A percentile compares a stretch with the other conserved stretches of the same genome.
Conservation (phyloP, 2,329 filamentous ascomycete genomes). For the Cladosporium sp. region DNA sequence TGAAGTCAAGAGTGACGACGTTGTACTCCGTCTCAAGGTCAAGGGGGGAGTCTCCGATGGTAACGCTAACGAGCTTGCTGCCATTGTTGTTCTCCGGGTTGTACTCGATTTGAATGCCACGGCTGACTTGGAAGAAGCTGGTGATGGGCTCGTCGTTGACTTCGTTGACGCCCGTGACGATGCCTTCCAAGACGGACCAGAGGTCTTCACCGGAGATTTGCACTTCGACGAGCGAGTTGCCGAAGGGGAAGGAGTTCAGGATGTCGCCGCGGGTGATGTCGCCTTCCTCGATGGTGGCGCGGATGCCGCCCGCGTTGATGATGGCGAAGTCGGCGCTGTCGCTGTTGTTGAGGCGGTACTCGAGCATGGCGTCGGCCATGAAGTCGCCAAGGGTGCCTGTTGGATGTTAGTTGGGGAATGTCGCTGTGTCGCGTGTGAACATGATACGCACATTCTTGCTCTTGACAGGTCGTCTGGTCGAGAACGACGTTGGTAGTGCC, state of each 20-base stretch:
- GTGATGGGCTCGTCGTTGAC: slow-evolving; percentile 51
- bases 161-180: slow-evolving; percentile 52
- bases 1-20: slow-evolving; percentile 60
- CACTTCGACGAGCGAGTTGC: slow-evolving; percentile 60
- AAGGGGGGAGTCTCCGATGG: slow-evolving; percentile 47
- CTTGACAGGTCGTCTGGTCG: slow-evolving; percentile 56
- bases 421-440: not conserved
- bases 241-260: slow-evolving; percentile 62
- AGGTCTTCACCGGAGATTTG: slow-evolving; percentile 50
- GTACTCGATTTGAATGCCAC: slow-evolving; percentile 54
- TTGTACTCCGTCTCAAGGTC: slow-evolving; percentile 49
- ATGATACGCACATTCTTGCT: slow-evolving; percentile 48
- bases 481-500: slow-evolving; percentile 53
- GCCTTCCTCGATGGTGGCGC: slow-evolving; percentile 59
- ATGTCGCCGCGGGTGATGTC: slow-evolving; percentile 61
- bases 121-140: slow-evolving; percentile 59
- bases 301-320: slow-evolving; percentile 62
- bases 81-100: slow-evolving; percentile 50
- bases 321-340: slow-evolving; percentile 52
- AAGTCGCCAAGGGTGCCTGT: slow-evolving; percentile 34
- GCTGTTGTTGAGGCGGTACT: slow-evolving; percentile 53
- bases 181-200: slow-evolving; percentile 57
- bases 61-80: slow-evolving; percentile 50
- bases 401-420: not conserved
- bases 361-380: slow-evolving; percentile 54